Base-by-base conservation (phyloP, 768 basidiomycete genomes). In the Dictyophora rubrovolvata region DNA sequence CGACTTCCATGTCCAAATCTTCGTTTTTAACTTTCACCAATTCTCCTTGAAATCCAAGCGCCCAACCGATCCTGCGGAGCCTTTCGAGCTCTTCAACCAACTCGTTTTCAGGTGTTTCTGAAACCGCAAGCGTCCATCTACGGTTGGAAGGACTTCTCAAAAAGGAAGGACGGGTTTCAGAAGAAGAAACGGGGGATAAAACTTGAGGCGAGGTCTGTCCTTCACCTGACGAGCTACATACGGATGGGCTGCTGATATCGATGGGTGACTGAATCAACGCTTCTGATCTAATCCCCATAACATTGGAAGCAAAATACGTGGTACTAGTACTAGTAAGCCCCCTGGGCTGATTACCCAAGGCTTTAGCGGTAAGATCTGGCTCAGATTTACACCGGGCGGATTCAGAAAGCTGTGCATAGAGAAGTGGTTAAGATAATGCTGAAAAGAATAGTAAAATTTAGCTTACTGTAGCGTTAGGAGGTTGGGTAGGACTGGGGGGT, bases 111-210 rank as follows among this genome's bases (percentile, higher is more conserved):
- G 69, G 64, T 4, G 69, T 69, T 48, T 70, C 70, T 34, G 68
- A 66, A 64, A 71, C 69, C 2, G 69, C 69, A 20, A 69, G 59
- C 5, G 69, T 71, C 69, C 69, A 71, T 33, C 69, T 57, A 17
- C 69, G 54, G 36, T 51, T 61, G 34, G 56, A 61, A 23, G 33
- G 28, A 16, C 55, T 47, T 16, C 54, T 54, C 20, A 61, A 49
- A 23, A 61, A 56, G 42, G 60, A 50, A 16, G 60, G 52, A 23
- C 22, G 50, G 20, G 34, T 12, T 18, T 16, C 21, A 36, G 53
- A 28, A 42, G 42, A n/a, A 4, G 42, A 42, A 42, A 42, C 42
- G n/a, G n/a, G 14, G 42, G 42, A 42, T 42, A 28, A 28, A 28
- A 28, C 28, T 7, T 28, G 28, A 28, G 42, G 42, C 11, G 12